A percentile compares a stretch with the other conserved stretches of the same genome.
Conservation (phyloP, 176 grass and related monocot species). For the Zoysia pacifica region DNA sequence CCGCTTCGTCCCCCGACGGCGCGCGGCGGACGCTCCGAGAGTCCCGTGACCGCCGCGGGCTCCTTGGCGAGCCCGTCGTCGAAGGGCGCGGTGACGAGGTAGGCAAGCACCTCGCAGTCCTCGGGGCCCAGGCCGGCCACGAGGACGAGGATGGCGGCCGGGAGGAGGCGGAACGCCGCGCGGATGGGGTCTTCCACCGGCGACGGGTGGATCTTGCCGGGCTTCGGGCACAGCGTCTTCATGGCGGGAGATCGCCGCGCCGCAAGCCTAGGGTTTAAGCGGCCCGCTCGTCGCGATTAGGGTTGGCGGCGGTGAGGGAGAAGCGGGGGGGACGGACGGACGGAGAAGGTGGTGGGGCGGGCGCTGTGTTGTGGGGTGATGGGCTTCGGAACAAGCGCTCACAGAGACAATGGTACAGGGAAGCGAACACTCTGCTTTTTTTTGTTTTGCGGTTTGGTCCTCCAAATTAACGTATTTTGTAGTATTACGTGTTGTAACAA, state of each 20-base stretch:
- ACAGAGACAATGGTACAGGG: not conserved
- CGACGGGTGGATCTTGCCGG: conserved; percentile 56
- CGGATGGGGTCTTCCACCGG: conserved; percentile 1
- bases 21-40: not conserved
- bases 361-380: not conserved
- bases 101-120: conserved; percentile 60
- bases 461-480: too few relatives aligned
- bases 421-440: not conserved
- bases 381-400: not conserved
- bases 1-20: not conserved
- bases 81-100: conserved; percentile 51
- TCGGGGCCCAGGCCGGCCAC: conserved; percentile 42
- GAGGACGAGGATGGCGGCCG: conserved; percentile 48
- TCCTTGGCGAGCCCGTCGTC: not conserved
- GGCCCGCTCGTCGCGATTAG: not conserved
- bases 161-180: conserved; percentile 52
- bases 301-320: not conserved
- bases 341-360: not conserved
- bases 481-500: too few relatives aligned
- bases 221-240: conserved; percentile 52
- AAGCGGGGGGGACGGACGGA: not conserved
- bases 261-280: not conserved
- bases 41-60: not conserved
- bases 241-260: conserved; percentile 28
- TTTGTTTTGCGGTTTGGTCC: not conserved